Evolutionary conservation across 139 green algal genomes (phyloP).

Genomic region (Chlorella sp.): DNA sequence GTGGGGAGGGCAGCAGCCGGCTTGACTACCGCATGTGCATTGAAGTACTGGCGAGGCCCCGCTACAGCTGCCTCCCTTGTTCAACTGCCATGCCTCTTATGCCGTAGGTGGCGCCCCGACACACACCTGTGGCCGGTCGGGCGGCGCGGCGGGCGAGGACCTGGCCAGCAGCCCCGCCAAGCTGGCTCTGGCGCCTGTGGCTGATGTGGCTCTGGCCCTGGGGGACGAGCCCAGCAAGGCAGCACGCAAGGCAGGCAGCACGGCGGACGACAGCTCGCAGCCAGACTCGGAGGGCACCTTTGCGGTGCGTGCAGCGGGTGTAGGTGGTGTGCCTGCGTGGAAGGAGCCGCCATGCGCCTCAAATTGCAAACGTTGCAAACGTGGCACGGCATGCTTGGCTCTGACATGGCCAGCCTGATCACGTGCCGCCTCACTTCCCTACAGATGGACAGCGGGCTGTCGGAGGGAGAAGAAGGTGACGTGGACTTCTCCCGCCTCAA

Average conservation of each 20-base stretch:
- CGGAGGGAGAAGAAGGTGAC: background rate
- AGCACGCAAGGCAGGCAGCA: background rate
- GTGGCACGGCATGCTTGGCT: too few relatives aligned
- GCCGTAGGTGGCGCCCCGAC: background rate
- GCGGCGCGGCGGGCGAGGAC: background rate
- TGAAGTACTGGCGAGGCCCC: background rate
- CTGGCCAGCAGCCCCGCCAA: background rate
- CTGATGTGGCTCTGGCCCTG: background rate
- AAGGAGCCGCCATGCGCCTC: too few relatives aligned
- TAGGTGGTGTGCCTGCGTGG: too few relatives aligned
- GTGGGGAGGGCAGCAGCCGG: background rate
- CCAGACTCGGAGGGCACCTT: too few relatives aligned
- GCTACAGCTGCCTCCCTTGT: background rate
- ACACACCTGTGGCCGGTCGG: background rate
- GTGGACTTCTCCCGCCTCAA: constrained; percentile 17
- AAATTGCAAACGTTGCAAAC: too few relatives aligned
- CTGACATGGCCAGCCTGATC: background rate
- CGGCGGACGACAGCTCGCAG: too few relatives aligned
- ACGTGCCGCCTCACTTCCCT: background rate
- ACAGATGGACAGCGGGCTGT: background rate
- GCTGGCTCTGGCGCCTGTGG: background rate
- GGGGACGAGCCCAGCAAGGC: background rate
- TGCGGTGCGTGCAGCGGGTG: too few relatives aligned
- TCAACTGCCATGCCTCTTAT: background rate
- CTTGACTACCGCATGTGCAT: too few relatives aligned